Conservation (phyloP, 2,329 filamentous ascomycete genomes). For the Acarospora socialis region DNA sequence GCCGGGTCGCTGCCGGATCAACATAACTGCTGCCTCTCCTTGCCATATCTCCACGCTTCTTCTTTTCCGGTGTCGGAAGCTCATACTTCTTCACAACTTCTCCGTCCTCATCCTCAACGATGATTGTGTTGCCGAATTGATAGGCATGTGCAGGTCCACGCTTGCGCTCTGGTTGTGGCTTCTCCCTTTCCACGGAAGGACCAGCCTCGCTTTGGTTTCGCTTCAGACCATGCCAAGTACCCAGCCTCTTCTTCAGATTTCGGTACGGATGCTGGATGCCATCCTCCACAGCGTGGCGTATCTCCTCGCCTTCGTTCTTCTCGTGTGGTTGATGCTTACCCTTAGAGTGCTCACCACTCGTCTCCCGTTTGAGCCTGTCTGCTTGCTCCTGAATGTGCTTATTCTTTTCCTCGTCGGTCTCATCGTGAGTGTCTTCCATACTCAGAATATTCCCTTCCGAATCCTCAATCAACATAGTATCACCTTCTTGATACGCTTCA, state of each 20-base stretch:
- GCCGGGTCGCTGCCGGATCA: conserved; percentile 27
- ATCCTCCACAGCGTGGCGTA: conserved; percentile 25
- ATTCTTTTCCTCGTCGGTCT: conserved; percentile 43
- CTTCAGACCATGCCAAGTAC: conserved; percentile 31
- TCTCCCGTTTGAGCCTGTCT: conserved; percentile 40
- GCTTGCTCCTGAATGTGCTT: conserved; percentile 41
- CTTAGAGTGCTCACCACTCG: conserved; percentile 29
- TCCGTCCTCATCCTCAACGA: conserved; percentile 54
- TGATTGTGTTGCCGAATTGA: conserved; percentile 56
- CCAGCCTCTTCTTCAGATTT: conserved; percentile 33
- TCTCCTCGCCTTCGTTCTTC: conserved; percentile 30
- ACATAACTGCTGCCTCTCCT: conserved; percentile 13
- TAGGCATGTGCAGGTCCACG: conserved; percentile 49
- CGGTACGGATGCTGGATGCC: conserved; percentile 21
- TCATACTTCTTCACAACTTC: conserved; percentile 57
- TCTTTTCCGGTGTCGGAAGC: conserved; percentile 34
- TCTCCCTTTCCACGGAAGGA: conserved; percentile 9
- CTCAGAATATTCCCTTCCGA: conserved; percentile 73
- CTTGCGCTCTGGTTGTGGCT: conserved; percentile 22
- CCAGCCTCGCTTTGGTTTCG: conserved; percentile 19
- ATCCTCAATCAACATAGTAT: conserved; percentile 69
- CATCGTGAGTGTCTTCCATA: conserved; percentile 37
- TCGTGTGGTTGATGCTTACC: conserved; percentile 30
- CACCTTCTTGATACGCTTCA: conserved; percentile 69
- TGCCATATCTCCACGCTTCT: conserved; percentile 16